Conservation (phyloP, 257 asterid genomes). For the Fraxinus anomala region DNA sequence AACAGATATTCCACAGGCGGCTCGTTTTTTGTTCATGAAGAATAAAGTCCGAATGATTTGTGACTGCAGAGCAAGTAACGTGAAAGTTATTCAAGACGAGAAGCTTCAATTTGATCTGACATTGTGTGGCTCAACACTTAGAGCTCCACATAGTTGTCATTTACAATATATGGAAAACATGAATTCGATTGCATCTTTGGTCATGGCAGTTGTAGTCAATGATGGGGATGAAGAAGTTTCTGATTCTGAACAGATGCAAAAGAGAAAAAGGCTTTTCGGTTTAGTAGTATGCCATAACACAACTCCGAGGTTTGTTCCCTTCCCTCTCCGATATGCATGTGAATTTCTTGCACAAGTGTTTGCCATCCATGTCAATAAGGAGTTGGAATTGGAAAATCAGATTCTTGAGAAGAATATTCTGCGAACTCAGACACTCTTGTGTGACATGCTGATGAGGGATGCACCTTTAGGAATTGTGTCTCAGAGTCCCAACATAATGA, state of each 20-base stretch:
- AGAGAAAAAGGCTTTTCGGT: constrained; percentile 86
- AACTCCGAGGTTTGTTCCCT: constrained; percentile 89
- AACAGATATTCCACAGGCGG: constrained; percentile 96
- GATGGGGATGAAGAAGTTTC: constrained; percentile 80
- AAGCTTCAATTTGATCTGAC: constrained; percentile 78
- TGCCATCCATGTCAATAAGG: constrained; percentile 88
- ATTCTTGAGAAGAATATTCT: constrained; percentile 85
- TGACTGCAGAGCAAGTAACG: constrained; percentile 79
- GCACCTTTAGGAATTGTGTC: constrained; percentile 89
- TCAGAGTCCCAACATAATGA: constrained; percentile 87
- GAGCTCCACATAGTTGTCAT: constrained; percentile 97
- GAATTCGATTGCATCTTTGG: constrained; percentile 89
- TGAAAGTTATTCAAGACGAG: constrained; percentile 80
- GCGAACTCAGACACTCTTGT: constrained; percentile 80
- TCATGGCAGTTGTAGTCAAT: constrained; percentile 87
- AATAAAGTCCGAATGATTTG: constrained; percentile 95
- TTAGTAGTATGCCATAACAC: constrained; percentile 93
- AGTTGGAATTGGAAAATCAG: constrained; percentile 78
- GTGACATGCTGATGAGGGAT: constrained; percentile 90
- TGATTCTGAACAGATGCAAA: constrained; percentile 54
- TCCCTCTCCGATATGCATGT: constrained; percentile 94
- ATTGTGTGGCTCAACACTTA: constrained; percentile 85
- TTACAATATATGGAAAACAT: constrained; percentile 92
- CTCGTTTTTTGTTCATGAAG: constrained; percentile 92
- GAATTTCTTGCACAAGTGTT: constrained; percentile 94